Base-by-base conservation (phyloP, 2,329 filamentous ascomycete species). In the Colletotrichum sp. region DNA sequence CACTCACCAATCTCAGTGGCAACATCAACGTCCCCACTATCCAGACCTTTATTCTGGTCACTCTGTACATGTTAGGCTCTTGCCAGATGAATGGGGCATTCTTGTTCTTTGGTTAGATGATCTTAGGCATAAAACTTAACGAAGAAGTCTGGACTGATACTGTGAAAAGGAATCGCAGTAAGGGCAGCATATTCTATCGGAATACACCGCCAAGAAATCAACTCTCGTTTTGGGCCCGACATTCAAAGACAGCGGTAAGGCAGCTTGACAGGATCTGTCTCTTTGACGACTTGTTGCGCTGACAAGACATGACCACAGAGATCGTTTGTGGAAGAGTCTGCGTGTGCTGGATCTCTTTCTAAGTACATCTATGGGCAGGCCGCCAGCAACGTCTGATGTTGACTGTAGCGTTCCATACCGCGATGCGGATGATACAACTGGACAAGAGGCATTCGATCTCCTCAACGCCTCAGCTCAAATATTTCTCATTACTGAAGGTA, bases 71-170 rank as follows among this genome's bases (percentile, higher is more conserved):
- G 87, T 87, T 90, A 5, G 87, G 87, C 32, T 86, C 89, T 5
- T 90, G 88, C 69, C 89, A 90, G 79, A 89, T 90, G 79, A 91
- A 90, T 72, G 88, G 88, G 2, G 88, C 88, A 0, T 91, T 90
- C 64, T 80, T 91, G 4, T 89, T 90, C 80, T 90, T 90, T 21
- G 89, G 77, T 78, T 72, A 8, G 76, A 55, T 16, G 0, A 79
- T 80, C 77, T 49, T 2, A 18, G 26, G n/a, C 3, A 13, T 21
- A 10, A 9, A 4, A 8, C 8, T 7, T 3, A 3, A 52, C 44
- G 0, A 49, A 57, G 15, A 6, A 21, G 21, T 3, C 9, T 6
- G 4, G 12, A 36, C 71, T 80, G 36, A 80, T 13, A 12, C 6
- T 7, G n/a, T 26, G 24, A 12, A 44, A 26, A 84, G 82, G 89